Conservation (phyloP, 805 yeast genomes). For the Suhomyces sp. region DNA sequence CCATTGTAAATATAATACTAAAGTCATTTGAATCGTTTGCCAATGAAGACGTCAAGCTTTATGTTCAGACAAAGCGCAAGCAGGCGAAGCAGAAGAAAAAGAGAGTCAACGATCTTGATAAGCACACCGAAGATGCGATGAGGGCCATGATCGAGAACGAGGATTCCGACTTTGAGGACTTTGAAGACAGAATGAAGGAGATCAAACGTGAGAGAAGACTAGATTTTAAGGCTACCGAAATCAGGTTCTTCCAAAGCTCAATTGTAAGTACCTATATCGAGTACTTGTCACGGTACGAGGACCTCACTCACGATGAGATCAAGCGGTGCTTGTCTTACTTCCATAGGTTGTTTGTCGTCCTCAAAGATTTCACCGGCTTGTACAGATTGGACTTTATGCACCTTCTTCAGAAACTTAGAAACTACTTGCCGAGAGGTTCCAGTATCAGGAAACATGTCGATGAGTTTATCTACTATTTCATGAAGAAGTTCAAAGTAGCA, state of each 20-base stretch:
- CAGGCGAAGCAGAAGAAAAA: slow-evolving; percentile 25
- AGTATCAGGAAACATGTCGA: slow-evolving; percentile 57
- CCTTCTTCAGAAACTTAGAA: slow-evolving; percentile 47
- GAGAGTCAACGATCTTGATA: slow-evolving; percentile 23
- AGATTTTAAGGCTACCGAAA: slow-evolving; percentile 39
- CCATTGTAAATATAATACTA: slow-evolving; percentile 60
- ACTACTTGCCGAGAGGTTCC: slow-evolving; percentile 46
- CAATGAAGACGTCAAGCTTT: slow-evolving; percentile 50
- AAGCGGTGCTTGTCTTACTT: slow-evolving; percentile 66
- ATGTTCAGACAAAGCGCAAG: slow-evolving; percentile 45
- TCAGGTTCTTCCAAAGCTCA: slow-evolving; percentile 52
- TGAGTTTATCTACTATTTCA: slow-evolving; percentile 61
- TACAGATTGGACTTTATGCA: slow-evolving; percentile 74
- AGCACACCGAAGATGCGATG: slow-evolving; percentile 19
- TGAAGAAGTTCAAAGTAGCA: slow-evolving; percentile 54
- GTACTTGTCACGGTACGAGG: slow-evolving; percentile 58
- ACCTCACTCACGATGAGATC: slow-evolving; percentile 57
- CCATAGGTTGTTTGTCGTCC: slow-evolving; percentile 60
- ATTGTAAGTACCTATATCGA: slow-evolving; percentile 65
- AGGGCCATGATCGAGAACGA: slow-evolving; percentile 28
- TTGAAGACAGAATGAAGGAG: slow-evolving; percentile 28
- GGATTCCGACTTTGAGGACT: slow-evolving; percentile 26
- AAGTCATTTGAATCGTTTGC: slow-evolving; percentile 67
- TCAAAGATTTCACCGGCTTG: slow-evolving; percentile 56
- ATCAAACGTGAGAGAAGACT: slow-evolving; percentile 46